phyloP scores from a whole-genome alignment of 2,329 filamentous ascomycete genomes.

The Colletotrichum simmondsii region DNA sequence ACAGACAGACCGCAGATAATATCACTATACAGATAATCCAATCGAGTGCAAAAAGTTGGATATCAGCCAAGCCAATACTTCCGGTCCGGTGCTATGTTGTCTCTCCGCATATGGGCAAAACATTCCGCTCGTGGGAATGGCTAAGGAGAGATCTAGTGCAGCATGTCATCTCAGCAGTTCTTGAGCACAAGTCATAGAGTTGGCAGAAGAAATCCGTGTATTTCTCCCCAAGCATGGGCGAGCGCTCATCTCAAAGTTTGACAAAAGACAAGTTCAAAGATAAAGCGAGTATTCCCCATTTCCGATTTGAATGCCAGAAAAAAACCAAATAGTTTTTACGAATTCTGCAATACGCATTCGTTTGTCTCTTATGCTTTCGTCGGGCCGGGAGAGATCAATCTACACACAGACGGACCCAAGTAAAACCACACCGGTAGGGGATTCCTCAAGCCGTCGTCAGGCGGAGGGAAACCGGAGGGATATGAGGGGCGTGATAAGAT shows the following conservation, averaged over 20 bases:
- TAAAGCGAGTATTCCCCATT: conserved; percentile 23
- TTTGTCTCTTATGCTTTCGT: conserved; percentile 28
- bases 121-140: no score
- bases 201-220: conserved; percentile 12
- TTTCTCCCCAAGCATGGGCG: conserved; percentile 1
- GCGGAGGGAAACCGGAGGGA: conserved; percentile 4
- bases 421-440: not conserved
- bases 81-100: no score
- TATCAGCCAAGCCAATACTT: no score
- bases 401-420: not conserved
- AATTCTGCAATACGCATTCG: conserved; percentile 33
- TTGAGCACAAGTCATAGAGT: not conserved
- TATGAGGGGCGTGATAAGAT: not conserved
- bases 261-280: conserved; percentile 14
- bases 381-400: not conserved
- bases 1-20: no score
- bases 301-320: conserved; percentile 32
- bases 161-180: not conserved
- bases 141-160: not conserved
- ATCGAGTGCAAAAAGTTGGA: no score
- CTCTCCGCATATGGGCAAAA: no score
- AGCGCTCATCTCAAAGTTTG: conserved; percentile 11
- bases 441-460: conserved; percentile 7
- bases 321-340: conserved; percentile 30
- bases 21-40: no score